A percentile compares a stretch with the other conserved stretches of the same genome.
These are phyloP conservation scores for Aspergillus arachidicola DNA, from an alignment of 2,329 filamentous ascomycete species.

Conservation along the genomic window DNA sequence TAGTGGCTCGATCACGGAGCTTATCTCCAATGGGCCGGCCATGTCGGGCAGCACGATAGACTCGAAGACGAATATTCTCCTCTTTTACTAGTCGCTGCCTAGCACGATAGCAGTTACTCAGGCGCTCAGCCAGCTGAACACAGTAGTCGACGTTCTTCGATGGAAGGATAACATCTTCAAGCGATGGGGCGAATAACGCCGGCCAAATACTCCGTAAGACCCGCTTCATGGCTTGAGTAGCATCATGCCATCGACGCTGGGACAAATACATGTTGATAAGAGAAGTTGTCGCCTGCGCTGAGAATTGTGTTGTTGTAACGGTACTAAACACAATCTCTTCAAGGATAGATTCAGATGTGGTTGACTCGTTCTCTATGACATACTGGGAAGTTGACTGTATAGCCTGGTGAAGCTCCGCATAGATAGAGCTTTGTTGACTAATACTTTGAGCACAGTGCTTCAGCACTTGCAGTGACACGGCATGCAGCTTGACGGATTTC, in stretches of 20 bases:
- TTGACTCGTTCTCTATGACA: slow-evolving; percentile 43
- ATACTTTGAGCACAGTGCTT: slow-evolving; percentile 46
- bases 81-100: slow-evolving; percentile 39
- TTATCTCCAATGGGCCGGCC: slow-evolving; percentile 35
- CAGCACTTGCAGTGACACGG: slow-evolving; percentile 52
- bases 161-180: slow-evolving; percentile 49
- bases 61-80: slow-evolving; percentile 38
- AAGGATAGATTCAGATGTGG: slow-evolving; percentile 46
- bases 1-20: slow-evolving; percentile 29
- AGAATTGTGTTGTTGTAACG: slow-evolving; percentile 44
- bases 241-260: slow-evolving; percentile 52
- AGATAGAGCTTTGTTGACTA: slow-evolving; percentile 35
- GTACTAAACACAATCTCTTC: slow-evolving; percentile 50
- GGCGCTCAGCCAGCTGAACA: slow-evolving; percentile 50
- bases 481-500: slow-evolving; percentile 49
- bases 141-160: slow-evolving; percentile 48
- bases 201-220: slow-evolving; percentile 52
- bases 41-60: slow-evolving; percentile 38
- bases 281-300: slow-evolving; percentile 45
- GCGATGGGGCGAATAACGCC: slow-evolving; percentile 47
- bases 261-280: slow-evolving; percentile 47
- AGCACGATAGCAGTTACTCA: slow-evolving; percentile 51
- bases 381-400: slow-evolving; percentile 47
- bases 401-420: slow-evolving; percentile 48
- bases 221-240: slow-evolving; percentile 49